Evolutionary conservation across 768 basidiomycete genomes (phyloP).

Genomic region (Lepiota brunneoincarnata): DNA sequence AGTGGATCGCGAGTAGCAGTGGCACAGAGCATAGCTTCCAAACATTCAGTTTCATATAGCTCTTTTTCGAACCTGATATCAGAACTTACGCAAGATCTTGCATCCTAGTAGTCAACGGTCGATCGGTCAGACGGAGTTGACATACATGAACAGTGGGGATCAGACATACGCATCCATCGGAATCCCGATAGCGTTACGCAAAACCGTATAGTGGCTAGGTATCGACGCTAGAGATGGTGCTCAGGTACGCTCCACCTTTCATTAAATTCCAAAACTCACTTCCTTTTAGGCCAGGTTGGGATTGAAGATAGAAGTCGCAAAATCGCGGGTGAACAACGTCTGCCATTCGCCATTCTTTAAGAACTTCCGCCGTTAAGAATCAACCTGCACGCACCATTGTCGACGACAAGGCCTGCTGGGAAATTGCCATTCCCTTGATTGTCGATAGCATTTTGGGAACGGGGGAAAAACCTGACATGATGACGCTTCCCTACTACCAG

Average conservation of each 20-base stretch:
- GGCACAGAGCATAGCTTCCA: conserved; percentile 47
- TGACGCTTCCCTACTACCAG: conserved; percentile 67
- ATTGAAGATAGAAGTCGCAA: conserved; percentile 54
- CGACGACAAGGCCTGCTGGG: conserved; percentile 44
- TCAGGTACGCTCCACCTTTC: background rate
- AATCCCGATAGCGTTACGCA: conserved; percentile 32
- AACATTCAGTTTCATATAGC: background rate
- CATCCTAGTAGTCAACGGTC: background rate
- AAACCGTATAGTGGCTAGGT: conserved; percentile 56
- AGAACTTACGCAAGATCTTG: conserved; percentile 10
- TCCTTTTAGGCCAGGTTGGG: conserved; percentile 53
- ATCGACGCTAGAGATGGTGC: conserved; percentile 1
- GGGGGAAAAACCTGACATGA: conserved; percentile 45
- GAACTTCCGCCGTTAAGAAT: background rate
- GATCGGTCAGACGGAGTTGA: background rate
- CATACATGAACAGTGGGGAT: background rate
- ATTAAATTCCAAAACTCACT: conserved; percentile 30
- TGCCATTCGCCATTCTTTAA: conserved; percentile 8
- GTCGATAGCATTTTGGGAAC: conserved; percentile 16
- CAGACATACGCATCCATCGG: conserved; percentile 21
- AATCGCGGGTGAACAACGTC: conserved; percentile 42
- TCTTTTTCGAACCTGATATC: too few species aligned
- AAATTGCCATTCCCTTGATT: conserved; percentile 45
- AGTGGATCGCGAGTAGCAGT: conserved; percentile 67
- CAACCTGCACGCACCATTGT: conserved; percentile 20